phyloP scores from a whole-genome alignment of 345 rosid species.

The Stellera chamaejasme region DNA sequence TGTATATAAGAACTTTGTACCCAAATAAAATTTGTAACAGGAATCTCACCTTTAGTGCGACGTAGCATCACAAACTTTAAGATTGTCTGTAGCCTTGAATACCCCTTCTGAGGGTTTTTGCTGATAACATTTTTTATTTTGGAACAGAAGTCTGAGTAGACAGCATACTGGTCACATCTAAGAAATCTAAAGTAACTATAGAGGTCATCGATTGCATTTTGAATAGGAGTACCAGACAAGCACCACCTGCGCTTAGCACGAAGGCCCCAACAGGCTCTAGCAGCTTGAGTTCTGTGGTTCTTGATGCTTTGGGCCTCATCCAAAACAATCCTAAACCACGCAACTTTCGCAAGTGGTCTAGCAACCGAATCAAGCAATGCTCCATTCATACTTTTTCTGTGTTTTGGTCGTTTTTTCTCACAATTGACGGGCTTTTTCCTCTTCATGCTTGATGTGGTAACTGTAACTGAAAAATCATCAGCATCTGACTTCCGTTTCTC shows the following conservation, averaged over 20 bases:
- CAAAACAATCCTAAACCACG: constrained; percentile 91
- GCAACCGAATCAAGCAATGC: constrained; percentile 37
- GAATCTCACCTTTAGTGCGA: constrained; percentile 77
- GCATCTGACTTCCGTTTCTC: constrained; percentile 41
- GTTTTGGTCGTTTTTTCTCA: constrained; percentile 40
- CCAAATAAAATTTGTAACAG: not conserved
- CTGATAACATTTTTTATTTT: constrained; percentile 61
- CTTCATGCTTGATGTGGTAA: constrained; percentile 39
- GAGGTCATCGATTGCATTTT: constrained; percentile 94
- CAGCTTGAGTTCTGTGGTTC: constrained; percentile 92
- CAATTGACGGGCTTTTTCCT: constrained; percentile 49
- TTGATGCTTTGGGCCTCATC: constrained; percentile 99
- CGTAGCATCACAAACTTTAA: constrained; percentile 93
- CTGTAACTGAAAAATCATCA: constrained; percentile 26
- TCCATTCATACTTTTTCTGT: constrained; percentile 42
- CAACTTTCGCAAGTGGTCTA: constrained; percentile 87
- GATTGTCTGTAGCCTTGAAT: constrained; percentile 75
- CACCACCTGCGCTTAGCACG: constrained; percentile 99
- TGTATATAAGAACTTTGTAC: not conserved
- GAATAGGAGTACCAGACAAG: constrained; percentile 97
- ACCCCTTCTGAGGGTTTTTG: constrained; percentile 56
- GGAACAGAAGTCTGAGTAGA: constrained; percentile 50
- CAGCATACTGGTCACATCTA: constrained; percentile 75
- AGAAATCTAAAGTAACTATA: constrained; percentile 98
- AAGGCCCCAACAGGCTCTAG: constrained; percentile 98